Evolutionary conservation across 1,139 yeast species (phyloP), one percentile per base, ranked within the genome.

Genomic region (Yamadazyma blattariae): DNA sequence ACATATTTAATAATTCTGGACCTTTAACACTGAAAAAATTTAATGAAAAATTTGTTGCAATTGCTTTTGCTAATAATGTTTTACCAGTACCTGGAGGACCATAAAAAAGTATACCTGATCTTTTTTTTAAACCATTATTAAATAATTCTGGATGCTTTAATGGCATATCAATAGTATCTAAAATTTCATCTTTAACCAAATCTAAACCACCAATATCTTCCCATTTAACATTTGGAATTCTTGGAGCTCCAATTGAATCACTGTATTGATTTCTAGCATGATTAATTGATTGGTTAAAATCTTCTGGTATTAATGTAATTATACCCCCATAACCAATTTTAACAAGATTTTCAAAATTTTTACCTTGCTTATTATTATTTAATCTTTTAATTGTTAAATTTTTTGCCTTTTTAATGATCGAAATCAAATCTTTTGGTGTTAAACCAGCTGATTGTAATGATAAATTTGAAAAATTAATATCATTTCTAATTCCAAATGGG

Each of bases 51-150:
- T 90, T 88, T 1, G 97, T 87, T 2, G 97, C 97, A 51, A 92
- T 92, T 0, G 97, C 97, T 57, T 92, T 92, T 9, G 97, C 97
- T 40, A 92, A 69, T 29, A 92, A 68, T 0, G 98, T 92, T 55
- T 92, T 92, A 48, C 98, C 98, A 0, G 97, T 92, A 19, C 98
- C 98, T 0, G 98, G 98, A 0, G 97, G 97, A 0, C 98, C 98
- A 59, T 92, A 92, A 55, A 92, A 89, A 45, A 92, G 64, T 27
- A 92, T 86, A 39, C 98, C 98, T 54, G 95, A 84, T 58, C 97
- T 73, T 56, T 92, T 90, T 58, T 92, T 90, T 54, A 92, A 77
- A 1, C 97, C 97, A 37, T 82, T 81, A 36, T 79, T 76, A 59
- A 90, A 90, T 37, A 90, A 65, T 48, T 89, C 95, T 0, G 97